Conservation (phyloP, 1,139 yeast species). For the Arxiozyma slooffiae region DNA sequence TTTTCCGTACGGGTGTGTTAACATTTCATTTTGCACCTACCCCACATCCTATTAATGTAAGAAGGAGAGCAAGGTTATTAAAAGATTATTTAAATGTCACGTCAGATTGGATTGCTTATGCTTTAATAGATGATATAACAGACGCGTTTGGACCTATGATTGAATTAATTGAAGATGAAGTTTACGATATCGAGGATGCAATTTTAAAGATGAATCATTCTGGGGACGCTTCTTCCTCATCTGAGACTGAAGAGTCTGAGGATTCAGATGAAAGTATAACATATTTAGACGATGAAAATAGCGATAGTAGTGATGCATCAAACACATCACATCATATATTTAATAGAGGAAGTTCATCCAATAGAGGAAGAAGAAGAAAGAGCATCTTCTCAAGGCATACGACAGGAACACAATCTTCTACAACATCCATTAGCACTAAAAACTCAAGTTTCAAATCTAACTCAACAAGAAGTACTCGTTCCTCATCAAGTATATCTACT, state of each 20-base stretch:
- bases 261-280: conserved; percentile 9
- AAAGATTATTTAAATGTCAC: conserved; percentile 83
- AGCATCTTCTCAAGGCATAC: conserved; percentile 13
- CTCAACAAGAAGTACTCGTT: conserved; percentile 1
- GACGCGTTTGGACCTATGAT: conserved; percentile 97
- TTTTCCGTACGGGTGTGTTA: conserved; percentile 80
- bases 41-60: conserved; percentile 88
- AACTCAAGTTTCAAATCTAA: conserved; percentile 14
- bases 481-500: conserved; percentile 36
- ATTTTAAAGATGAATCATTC: conserved; percentile 79
- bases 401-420: conserved; percentile 8
- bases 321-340: conserved; percentile 16
- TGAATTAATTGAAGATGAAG: conserved; percentile 85
- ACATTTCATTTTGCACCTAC: conserved; percentile 94
- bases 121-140: conserved; percentile 90
- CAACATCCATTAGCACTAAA: conserved; percentile 25
- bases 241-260: conserved; percentile 30
- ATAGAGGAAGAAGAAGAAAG: conserved; percentile 10
- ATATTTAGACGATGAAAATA: conserved; percentile 1
- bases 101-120: conserved; percentile 96
- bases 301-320: conserved; percentile 8
- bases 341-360: conserved; percentile 2
- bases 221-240: conserved; percentile 40
- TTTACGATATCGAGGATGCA: conserved; percentile 83
- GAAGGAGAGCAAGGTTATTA: conserved; percentile 81